A percentile compares a stretch with the other conserved stretches of the same genome.
These are phyloP conservation scores for Cochlearia excelsa DNA, from an alignment of 345 rosid genomes.

Conservation along the genomic window DNA sequence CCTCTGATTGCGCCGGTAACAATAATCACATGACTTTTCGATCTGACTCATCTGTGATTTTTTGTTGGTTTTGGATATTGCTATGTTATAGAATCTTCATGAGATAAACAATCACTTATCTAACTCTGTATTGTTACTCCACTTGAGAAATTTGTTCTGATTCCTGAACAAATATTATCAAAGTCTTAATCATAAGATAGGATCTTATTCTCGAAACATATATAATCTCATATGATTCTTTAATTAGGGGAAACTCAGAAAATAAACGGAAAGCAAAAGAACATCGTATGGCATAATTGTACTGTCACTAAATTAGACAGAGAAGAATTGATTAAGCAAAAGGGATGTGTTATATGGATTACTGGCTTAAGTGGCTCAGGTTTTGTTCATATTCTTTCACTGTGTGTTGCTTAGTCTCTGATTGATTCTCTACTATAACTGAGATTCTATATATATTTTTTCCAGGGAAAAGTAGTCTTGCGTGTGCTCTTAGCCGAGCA, in stretches of 20 bases:
- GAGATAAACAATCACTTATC: no score
- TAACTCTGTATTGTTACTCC: no score
- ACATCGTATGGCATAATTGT: constrained; percentile 67
- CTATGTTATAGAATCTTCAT: not conserved
- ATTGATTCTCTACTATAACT: no score
- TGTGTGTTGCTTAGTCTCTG: no score
- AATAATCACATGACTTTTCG: not conserved
- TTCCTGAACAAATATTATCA: no score
- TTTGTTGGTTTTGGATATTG: not conserved
- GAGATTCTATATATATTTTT: no score
- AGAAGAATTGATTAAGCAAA: constrained; percentile 59
- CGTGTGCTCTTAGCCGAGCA: constrained; percentile 53
- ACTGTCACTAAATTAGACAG: constrained; percentile 57
- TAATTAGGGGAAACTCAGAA: constrained; percentile 42
- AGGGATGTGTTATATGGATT: constrained; percentile 77
- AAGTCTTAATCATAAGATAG: no score
- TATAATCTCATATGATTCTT: not conserved
- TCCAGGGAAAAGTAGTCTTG: constrained; percentile 72
- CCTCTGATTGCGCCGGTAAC: constrained; percentile 29
- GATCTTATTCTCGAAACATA: not conserved
- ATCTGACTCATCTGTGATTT: not conserved
- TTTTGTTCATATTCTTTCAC: constrained; percentile 27
- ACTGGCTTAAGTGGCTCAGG: constrained; percentile 91
- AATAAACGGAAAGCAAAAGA: constrained; percentile 47
- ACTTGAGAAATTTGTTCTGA: no score